Evolutionary conservation across 1,284 basidiomycete species (phyloP).

Genomic region (Irpex rosettiformis): DNA sequence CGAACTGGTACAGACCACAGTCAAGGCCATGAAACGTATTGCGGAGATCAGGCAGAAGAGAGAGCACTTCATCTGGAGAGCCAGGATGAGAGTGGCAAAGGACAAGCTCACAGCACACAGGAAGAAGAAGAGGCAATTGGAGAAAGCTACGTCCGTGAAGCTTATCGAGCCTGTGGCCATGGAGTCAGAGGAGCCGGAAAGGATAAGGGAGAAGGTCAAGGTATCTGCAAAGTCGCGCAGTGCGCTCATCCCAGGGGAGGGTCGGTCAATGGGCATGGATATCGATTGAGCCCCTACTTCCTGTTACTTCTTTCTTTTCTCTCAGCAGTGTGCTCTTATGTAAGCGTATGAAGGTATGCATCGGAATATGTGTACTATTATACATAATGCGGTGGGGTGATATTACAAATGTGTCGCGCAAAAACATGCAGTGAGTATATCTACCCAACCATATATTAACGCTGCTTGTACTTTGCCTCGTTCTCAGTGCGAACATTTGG

Average conservation of each 20-base stretch:
- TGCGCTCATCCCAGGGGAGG: constrained; percentile 74
- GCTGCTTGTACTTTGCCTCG: constrained; percentile 87
- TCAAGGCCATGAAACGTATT: constrained; percentile 96
- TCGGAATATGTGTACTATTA: constrained; percentile 17
- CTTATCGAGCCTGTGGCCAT: constrained; percentile 67
- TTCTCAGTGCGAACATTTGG: constrained; percentile 76
- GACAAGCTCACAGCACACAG: constrained; percentile 71
- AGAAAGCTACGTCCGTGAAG: constrained; percentile 59
- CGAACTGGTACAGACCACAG: constrained; percentile 90
- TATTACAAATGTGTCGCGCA: constrained; percentile 11
- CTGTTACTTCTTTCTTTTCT: constrained; percentile 6
- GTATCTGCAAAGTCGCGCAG: constrained; percentile 65
- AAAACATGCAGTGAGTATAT: background rate
- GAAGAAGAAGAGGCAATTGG: constrained; percentile 58
- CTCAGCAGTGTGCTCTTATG: background rate
- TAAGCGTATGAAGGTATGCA: constrained; percentile 5
- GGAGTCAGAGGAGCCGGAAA: constrained; percentile 42
- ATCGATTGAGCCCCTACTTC: constrained; percentile 49
- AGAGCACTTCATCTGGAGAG: constrained; percentile 96
- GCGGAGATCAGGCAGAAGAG: constrained; percentile 90
- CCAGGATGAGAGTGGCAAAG: constrained; percentile 76
- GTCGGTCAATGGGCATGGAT: constrained; percentile 80
- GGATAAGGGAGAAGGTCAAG: constrained; percentile 76
- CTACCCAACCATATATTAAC: constrained; percentile 31
- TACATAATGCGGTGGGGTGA: constrained; percentile 19